phyloP scores from a whole-genome alignment of 2,329 filamentous ascomycete genomes.

The Aspergillus neotritici region DNA sequence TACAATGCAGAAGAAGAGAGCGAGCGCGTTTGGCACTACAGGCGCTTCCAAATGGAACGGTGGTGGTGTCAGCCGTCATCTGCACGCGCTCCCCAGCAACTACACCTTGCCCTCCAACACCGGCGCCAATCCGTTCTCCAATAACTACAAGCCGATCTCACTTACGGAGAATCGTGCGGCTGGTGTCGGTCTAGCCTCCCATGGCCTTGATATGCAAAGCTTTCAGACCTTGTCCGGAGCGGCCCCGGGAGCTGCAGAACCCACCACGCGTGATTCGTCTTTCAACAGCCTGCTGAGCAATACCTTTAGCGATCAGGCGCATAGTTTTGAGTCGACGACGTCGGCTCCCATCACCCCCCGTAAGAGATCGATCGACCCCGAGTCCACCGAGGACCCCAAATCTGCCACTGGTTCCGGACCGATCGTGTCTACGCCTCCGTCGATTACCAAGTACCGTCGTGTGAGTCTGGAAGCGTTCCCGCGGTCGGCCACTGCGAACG shows the following conservation, averaged over 20 bases:
- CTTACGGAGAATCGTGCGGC: background rate
- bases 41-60: no score
- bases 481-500: background rate
- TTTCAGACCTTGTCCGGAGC: no score
- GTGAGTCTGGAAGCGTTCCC: conserved; percentile 3
- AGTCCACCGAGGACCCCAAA: background rate
- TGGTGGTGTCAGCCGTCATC: no score
- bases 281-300: conserved; percentile 8
- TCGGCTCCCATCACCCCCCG: conserved; percentile 6
- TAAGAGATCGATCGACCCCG: conserved; percentile 12
- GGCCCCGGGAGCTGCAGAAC: background rate
- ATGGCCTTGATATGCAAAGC: background rate
- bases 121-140: no score
- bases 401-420: no score
- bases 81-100: no score
- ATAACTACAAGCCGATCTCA: no score
- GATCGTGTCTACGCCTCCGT: no score
- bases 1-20: no score
- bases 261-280: conserved; percentile 9
- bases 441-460: conserved; percentile 11
- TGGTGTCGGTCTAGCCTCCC: background rate
- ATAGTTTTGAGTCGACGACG: conserved; percentile 8
- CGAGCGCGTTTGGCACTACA: no score
- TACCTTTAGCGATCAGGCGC: conserved; percentile 4
- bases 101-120: no score